These are phyloP conservation scores for Chamaecyparis obtusa DNA, from an alignment of 75 land plant species.

Conservation along the genomic window DNA sequence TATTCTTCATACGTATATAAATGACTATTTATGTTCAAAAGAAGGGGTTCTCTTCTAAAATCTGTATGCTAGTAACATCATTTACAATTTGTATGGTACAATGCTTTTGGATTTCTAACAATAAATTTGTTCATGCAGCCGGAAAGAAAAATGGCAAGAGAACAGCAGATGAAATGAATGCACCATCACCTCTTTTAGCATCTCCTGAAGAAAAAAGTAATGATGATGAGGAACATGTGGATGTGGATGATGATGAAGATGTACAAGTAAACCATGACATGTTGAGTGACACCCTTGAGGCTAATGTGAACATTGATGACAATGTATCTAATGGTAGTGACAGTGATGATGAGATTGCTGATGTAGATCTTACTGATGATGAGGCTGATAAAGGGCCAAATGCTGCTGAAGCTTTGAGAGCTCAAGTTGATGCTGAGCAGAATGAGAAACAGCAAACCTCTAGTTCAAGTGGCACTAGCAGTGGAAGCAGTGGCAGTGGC, in stretches of 20 bases:
- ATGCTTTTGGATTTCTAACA: neutral
- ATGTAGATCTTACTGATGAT: conserved; percentile 71
- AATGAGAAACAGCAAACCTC: conserved; percentile 26
- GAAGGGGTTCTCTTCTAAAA: neutral
- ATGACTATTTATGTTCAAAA: neutral
- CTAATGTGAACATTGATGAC: conserved; percentile 40
- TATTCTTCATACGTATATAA: neutral
- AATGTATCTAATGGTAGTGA: conserved; percentile 52
- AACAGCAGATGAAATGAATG: conserved; percentile 15
- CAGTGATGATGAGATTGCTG: conserved; percentile 83
- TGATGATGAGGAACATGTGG: conserved; percentile 36
- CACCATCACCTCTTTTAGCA: conserved; percentile 11
- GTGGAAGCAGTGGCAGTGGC: conserved; percentile 58
- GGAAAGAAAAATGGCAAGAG: conserved; percentile 20
- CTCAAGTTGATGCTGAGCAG: conserved; percentile 55
- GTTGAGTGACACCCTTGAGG: conserved; percentile 11
- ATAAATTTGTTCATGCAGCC: conserved; percentile 8
- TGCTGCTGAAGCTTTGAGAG: conserved; percentile 70
- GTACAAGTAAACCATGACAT: conserved; percentile 13
- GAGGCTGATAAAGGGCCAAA: conserved; percentile 55
- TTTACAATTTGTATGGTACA: neutral
- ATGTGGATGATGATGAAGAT: conserved; percentile 50
- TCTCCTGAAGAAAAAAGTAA: conserved; percentile 11
- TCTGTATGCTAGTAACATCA: neutral
- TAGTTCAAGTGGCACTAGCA: conserved; percentile 61